Percentiles rank a stretch among this genome's conserved stretches.
Conservation (phyloP, 2,329 filamentous ascomycete genomes). For the Ceratocystis eucalypticola region DNA sequence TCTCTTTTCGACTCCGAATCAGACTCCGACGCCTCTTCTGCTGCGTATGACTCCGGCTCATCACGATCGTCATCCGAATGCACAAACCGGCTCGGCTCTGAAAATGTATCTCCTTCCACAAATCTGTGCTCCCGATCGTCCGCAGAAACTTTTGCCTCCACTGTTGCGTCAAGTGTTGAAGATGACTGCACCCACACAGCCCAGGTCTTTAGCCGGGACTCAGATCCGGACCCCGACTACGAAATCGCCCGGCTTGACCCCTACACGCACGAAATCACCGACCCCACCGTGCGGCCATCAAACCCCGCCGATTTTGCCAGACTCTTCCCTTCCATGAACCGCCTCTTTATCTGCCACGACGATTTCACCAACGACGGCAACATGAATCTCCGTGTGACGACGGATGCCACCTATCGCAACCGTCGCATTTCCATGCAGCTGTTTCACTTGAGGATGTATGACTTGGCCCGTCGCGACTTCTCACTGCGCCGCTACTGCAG, state of each 20-base stretch:
- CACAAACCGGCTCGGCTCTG: background rate
- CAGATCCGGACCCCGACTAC: constrained; percentile 22
- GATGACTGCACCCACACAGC: constrained; percentile 23
- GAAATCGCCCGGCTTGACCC: constrained; percentile 42
- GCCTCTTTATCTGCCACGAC: constrained; percentile 75
- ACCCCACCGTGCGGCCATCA: constrained; percentile 57
- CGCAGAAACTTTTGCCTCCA: constrained; percentile 69
- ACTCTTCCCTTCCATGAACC: constrained; percentile 73
- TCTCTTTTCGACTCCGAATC: constrained; percentile 17
- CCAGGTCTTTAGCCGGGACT: background rate
- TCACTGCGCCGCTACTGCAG: constrained; percentile 84
- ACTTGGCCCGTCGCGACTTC: constrained; percentile 73
- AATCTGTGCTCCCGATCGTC: constrained; percentile 44
- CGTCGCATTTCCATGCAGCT: constrained; percentile 59
- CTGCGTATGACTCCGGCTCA: constrained; percentile 5
- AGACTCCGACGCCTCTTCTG: constrained; percentile 23
- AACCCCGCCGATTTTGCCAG: constrained; percentile 70
- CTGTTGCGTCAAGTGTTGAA: constrained; percentile 49
- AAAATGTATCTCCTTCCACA: constrained; percentile 30
- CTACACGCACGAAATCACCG: constrained; percentile 48
- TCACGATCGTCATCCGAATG: background rate
- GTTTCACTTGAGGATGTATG: constrained; percentile 91
- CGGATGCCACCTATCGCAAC: constrained; percentile 47
- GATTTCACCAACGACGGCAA: constrained; percentile 83
- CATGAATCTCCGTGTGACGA: constrained; percentile 89